Conservation (phyloP, 1,139 yeast genomes). For the Arxiozyma heterogenica region DNA sequence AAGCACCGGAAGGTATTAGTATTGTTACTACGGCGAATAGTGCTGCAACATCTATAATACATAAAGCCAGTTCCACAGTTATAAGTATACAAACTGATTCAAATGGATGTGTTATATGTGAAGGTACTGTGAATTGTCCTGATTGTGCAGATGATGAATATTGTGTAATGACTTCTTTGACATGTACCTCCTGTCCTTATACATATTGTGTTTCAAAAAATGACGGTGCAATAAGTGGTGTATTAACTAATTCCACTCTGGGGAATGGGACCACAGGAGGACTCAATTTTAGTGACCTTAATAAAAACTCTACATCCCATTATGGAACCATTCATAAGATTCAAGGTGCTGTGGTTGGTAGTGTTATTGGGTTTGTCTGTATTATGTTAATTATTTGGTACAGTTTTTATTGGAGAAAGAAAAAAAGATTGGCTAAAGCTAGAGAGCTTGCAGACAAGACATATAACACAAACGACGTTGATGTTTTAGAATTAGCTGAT, state of each 20-base stretch:
- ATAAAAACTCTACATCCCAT: neutral
- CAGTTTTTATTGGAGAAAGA: slow-evolving; percentile 32
- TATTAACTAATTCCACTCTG: slow-evolving; percentile 1
- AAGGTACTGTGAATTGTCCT: slow-evolving; percentile 40
- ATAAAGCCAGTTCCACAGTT: neutral
- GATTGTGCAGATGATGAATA: slow-evolving; percentile 43
- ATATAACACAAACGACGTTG: slow-evolving; percentile 6
- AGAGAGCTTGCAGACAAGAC: neutral
- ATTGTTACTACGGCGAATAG: neutral
- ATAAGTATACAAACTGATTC: slow-evolving; percentile 5
- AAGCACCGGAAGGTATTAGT: neutral
- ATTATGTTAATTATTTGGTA: slow-evolving; percentile 34
- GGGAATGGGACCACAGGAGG: neutral
- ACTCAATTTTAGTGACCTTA: neutral
- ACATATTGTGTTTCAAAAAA: slow-evolving; percentile 40
- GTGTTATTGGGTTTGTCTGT: slow-evolving; percentile 47
- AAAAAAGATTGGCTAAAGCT: slow-evolving; percentile 4
- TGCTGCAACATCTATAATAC: neutral
- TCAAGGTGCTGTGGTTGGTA: slow-evolving; percentile 62
- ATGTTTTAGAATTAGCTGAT: slow-evolving; percentile 9
- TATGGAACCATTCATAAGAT: slow-evolving; percentile 14
- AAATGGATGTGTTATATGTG: slow-evolving; percentile 45
- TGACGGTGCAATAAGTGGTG: slow-evolving; percentile 6
- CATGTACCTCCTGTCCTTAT: slow-evolving; percentile 50
- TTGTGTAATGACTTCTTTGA: slow-evolving; percentile 43